Evolutionary conservation across 1,139 yeast species (phyloP).

Genomic region (Wickerhamiella infanticola): DNA sequence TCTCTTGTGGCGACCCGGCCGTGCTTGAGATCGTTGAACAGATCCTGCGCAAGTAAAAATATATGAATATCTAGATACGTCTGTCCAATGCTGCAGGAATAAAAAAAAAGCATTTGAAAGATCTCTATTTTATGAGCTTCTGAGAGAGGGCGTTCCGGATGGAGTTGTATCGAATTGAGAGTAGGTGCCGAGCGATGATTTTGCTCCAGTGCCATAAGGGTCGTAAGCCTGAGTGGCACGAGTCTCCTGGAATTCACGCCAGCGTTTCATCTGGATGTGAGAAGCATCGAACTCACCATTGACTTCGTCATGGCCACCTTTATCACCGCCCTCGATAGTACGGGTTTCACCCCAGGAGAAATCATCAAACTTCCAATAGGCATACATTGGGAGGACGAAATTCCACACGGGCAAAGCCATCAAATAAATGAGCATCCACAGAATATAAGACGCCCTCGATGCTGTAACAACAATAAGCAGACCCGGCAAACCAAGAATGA

Average conservation of each 20-base stretch:
- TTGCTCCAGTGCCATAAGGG: background rate
- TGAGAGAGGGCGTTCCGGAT: background rate
- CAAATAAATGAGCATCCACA: conserved; percentile 73
- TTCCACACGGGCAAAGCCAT: conserved; percentile 90
- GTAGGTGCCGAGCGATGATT: background rate
- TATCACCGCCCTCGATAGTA: conserved; percentile 55
- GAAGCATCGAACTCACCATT: conserved; percentile 85
- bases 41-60: conserved; percentile 3
- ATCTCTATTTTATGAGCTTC: background rate
- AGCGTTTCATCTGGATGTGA: conserved; percentile 73
- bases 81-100: no score
- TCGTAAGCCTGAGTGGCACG: conserved; percentile 6
- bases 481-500: conserved; percentile 86
- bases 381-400: conserved; percentile 73
- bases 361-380: conserved; percentile 96
- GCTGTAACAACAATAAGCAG: conserved; percentile 77
- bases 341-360: conserved; percentile 98
- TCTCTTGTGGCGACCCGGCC: conserved; percentile 7
- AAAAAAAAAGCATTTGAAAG: background rate
- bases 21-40: conserved; percentile 6
- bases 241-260: conserved; percentile 87
- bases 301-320: conserved; percentile 47
- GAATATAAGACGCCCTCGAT: conserved; percentile 53
- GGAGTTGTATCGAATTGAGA: background rate
- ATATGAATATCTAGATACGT: no score